phyloP scores from a whole-genome alignment of 306 rosid species.

The Malus sieversii region DNA sequence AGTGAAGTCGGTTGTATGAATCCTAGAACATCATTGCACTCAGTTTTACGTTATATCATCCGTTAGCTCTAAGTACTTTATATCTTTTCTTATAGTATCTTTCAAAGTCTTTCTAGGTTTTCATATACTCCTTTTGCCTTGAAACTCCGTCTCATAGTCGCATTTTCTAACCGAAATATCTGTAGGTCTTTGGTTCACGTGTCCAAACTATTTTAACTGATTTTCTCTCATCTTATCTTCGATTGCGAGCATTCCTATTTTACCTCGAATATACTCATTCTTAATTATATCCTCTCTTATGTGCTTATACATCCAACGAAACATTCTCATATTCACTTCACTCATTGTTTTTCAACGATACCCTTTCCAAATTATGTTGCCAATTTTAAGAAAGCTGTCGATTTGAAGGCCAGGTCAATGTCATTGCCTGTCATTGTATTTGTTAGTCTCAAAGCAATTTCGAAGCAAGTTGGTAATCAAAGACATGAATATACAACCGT shows the following conservation, averaged over 20 bases:
- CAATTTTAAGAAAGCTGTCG: neutral
- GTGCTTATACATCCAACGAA: rapidly evolving
- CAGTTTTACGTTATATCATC: rapidly evolving
- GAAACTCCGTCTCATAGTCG: rapidly evolving
- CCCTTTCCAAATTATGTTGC: neutral
- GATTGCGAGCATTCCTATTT: rapidly evolving
- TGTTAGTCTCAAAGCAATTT: neutral
- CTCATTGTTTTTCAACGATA: too few relatives aligned
- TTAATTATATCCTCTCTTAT: too few relatives aligned
- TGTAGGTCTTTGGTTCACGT: too few relatives aligned
- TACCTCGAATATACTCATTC: too few relatives aligned
- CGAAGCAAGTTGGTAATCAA: neutral
- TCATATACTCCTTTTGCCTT: rapidly evolving
- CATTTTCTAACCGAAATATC: rapidly evolving
- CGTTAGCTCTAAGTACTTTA: rapidly evolving
- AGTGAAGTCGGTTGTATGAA: rapidly evolving
- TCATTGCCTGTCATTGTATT: neutral
- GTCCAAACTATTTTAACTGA: too few relatives aligned
- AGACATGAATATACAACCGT: neutral
- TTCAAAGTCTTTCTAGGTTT: too few relatives aligned
- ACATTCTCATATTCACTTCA: rapidly evolving
- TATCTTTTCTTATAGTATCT: too few relatives aligned
- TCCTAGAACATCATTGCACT: rapidly evolving
- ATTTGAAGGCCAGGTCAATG: neutral
- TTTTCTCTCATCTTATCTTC: too few relatives aligned